These are phyloP conservation scores for Pterulicium gracile DNA, from an alignment of 1,284 basidiomycete genomes.

Conservation along the genomic window DNA sequence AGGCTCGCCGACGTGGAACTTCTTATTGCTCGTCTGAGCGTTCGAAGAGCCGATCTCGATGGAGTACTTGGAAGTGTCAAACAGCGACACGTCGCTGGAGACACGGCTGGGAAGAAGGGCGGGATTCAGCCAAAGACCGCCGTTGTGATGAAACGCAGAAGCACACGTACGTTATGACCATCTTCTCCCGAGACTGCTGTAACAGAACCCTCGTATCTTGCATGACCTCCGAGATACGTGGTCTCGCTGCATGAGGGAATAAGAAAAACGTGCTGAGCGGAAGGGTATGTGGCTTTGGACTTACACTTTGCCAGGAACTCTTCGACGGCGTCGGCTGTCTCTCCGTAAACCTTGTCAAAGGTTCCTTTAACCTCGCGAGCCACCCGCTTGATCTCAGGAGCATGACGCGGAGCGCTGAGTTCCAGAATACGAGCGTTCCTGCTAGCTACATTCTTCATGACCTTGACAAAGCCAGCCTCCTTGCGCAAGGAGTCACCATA, in stretches of 20 bases:
- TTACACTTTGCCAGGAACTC: constrained; percentile 86
- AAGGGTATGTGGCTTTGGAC: constrained; percentile 14
- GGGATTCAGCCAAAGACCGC: constrained; percentile 2
- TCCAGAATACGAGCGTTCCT: constrained; percentile 69
- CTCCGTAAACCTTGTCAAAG: constrained; percentile 90
- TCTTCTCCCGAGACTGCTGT: constrained; percentile 82
- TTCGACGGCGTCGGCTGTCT: constrained; percentile 83
- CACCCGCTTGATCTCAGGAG: constrained; percentile 67
- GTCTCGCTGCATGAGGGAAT: constrained; percentile 26
- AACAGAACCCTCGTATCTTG: constrained; percentile 88
- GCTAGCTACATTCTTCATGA: constrained; percentile 84
- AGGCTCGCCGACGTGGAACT: constrained; percentile 86
- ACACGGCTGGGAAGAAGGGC: constrained; percentile 50
- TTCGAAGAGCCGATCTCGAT: constrained; percentile 44
- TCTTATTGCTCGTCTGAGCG: constrained; percentile 35
- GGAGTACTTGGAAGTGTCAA: constrained; percentile 73
- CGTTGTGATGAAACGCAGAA: constrained; percentile 1
- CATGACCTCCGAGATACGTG: constrained; percentile 68
- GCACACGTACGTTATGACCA: constrained; percentile 73
- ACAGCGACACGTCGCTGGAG: constrained; percentile 68
- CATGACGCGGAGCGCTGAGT: constrained; percentile 55
- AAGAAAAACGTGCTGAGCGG: not conserved
- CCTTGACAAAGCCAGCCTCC: constrained; percentile 95
- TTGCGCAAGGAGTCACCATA: constrained; percentile 90
- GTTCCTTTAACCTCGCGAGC: constrained; percentile 87